A percentile compares a stretch with the other conserved stretches of the same genome.
These are phyloP conservation scores for Cylindrodendrum hubeiense DNA, from an alignment of 2,329 filamentous ascomycete genomes.

Conservation along the genomic window DNA sequence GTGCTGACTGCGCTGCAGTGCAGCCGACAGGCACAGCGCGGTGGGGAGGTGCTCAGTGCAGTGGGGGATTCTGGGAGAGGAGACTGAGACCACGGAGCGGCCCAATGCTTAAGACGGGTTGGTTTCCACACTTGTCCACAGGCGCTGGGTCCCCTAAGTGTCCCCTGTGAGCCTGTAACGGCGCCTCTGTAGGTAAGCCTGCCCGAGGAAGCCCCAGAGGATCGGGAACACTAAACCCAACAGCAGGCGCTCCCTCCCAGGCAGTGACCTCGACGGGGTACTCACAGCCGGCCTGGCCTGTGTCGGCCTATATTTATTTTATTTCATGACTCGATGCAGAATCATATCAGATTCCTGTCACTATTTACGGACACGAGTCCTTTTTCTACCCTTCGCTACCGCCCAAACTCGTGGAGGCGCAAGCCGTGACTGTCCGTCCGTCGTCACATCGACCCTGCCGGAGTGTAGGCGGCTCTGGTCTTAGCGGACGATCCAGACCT, in stretches of 20 bases:
- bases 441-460: constrained; percentile 30
- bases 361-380: neutral
- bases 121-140: neutral
- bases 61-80: neutral
- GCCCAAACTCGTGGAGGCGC: neutral
- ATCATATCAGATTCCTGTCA: neutral
- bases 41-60: neutral
- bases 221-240: neutral
- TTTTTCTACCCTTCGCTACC: neutral
- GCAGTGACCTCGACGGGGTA: neutral
- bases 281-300: neutral
- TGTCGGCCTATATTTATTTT: neutral
- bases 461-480: constrained; percentile 37
- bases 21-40: neutral
- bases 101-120: neutral
- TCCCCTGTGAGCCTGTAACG: neutral
- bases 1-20: neutral
- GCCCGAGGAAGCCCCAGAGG: neutral
- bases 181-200: constrained; percentile 1
- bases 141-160: neutral
- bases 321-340: neutral
- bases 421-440: constrained; percentile 23
- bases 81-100: neutral
- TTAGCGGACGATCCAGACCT: constrained; percentile 30
- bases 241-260: neutral